phyloP scores from a whole-genome alignment of 2,329 filamentous ascomycete species.

The Alternaria solani region DNA sequence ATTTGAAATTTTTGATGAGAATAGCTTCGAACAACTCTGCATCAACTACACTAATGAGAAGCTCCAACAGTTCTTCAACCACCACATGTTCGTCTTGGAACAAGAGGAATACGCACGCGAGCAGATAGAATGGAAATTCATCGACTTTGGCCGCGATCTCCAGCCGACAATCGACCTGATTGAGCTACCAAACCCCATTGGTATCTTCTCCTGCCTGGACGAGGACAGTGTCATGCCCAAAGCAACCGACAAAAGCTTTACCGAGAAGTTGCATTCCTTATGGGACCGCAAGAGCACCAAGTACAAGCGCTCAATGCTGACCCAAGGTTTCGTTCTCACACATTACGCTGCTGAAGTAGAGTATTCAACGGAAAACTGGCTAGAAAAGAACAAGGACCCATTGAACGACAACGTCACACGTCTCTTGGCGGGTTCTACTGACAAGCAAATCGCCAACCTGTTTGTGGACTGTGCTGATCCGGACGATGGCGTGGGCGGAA shows the following conservation, averaged over 20 bases:
- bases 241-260: constrained; percentile 95
- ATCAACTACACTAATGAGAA: constrained; percentile 99
- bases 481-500: constrained; percentile 75
- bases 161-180: constrained; percentile 98
- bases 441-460: constrained; percentile 82
- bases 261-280: constrained; percentile 93
- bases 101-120: constrained; percentile 98
- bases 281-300: constrained; percentile 98
- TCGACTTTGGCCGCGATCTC: constrained; percentile 95
- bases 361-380: constrained; percentile 92
- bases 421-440: constrained; percentile 80
- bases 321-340: constrained; percentile 92
- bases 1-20: constrained; percentile 99
- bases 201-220: constrained; percentile 97
- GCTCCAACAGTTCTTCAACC: constrained; percentile 98
- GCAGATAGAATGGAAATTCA: constrained; percentile 99
- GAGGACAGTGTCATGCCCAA: constrained; percentile 99
- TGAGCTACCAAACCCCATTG: constrained; percentile 93
- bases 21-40: constrained; percentile 98
- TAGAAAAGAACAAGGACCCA: constrained; percentile 99
- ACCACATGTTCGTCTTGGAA: constrained; percentile 99
- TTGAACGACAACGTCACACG: constrained; percentile 96
- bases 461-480: constrained; percentile 88
- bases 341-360: constrained; percentile 98
- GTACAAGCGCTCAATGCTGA: constrained; percentile 86